phyloP scores from a whole-genome alignment of 2,329 filamentous ascomycete species.

The Aspergillus hortae region DNA sequence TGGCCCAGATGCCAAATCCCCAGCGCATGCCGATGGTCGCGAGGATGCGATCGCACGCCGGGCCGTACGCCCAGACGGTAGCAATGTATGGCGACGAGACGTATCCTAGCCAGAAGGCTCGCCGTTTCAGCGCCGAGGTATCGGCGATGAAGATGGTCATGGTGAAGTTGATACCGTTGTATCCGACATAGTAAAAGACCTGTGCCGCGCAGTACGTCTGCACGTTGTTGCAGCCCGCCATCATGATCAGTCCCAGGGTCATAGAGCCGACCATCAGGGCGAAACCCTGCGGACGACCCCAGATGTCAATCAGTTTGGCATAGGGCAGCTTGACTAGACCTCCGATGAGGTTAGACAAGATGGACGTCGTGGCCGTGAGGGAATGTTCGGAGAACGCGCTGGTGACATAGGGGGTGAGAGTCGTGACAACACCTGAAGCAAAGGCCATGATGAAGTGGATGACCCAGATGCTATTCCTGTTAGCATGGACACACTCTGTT shows the following conservation, averaged over 20 bases:
- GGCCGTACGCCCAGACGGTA: conserved; percentile 53
- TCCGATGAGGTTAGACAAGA: conserved; percentile 54
- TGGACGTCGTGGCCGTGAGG: conserved; percentile 41
- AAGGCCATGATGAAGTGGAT: conserved; percentile 7
- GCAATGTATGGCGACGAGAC: conserved; percentile 59
- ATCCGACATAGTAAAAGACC: conserved; percentile 59
- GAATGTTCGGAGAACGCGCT: conserved; percentile 6
- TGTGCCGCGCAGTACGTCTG: conserved; percentile 61
- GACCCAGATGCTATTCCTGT: conserved; percentile 3
- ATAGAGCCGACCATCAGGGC: conserved; percentile 47
- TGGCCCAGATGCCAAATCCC: conserved; percentile 59
- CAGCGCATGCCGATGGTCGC: conserved; percentile 56
- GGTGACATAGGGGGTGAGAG: conserved; percentile 7
- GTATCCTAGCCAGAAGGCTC: conserved; percentile 58
- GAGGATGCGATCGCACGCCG: conserved; percentile 26
- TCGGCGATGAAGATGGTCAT: conserved; percentile 61
- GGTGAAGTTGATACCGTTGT: conserved; percentile 52
- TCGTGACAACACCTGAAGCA: conserved; percentile 2
- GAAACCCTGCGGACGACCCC: conserved; percentile 59
- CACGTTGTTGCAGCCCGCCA: conserved; percentile 59
- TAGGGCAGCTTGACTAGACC: conserved; percentile 59
- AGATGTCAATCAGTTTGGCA: conserved; percentile 61
- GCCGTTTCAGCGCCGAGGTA: conserved; percentile 57
- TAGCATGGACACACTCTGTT: background rate
- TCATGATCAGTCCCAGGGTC: conserved; percentile 54